Base-by-base conservation (phyloP, 306 rosid genomes). In the Vigna hirtella region DNA sequence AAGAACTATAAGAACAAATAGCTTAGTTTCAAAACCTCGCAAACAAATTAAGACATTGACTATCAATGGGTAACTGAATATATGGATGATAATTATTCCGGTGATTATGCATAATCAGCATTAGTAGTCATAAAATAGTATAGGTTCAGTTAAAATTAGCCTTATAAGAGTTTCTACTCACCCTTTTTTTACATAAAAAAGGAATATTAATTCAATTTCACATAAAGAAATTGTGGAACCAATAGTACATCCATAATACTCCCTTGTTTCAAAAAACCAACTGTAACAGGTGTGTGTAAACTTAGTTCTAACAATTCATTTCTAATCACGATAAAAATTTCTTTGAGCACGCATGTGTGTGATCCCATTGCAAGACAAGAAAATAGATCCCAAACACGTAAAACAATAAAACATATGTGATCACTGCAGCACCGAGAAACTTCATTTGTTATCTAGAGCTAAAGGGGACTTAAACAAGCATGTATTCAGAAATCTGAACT, bases 1-100 rank as follows among this genome's bases (percentile, higher is more conserved):
- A 79, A 70, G 94, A 83, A 88, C 98, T 95, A 85, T 78, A 81
- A 79, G 78, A 68, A 70, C 70, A 81, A 73, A 74, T 59, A 70
- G 50, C 56, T 67, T 53, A 47, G 73, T 77, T 85, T 88, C 83
- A 86, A 66, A 51, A 73, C 70, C 82, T 70, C 14, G 42, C 13
- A 50, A 64, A 72, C 22, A 66, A 20, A 69, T 43, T 43, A 26
- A 74, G 49, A 16, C 34, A 55, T 38, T 64, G 43, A 70, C 73
- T 22, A 40, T 52, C 26, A 38, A 50, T 47, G 58, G 67, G 16
- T n/a, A 59, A 66, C 53, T 40, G 56, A 70, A 85, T 34, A 74
- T 55, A 50, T 55, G 67, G 47, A 2, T 10, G 63, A 59, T 32
- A 74, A 75, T 36, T 53, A 66, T 10, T 55, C 36, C 32, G 66